Conservation (phyloP, 2,329 filamentous ascomycete species). For the Xylaria sp. region DNA sequence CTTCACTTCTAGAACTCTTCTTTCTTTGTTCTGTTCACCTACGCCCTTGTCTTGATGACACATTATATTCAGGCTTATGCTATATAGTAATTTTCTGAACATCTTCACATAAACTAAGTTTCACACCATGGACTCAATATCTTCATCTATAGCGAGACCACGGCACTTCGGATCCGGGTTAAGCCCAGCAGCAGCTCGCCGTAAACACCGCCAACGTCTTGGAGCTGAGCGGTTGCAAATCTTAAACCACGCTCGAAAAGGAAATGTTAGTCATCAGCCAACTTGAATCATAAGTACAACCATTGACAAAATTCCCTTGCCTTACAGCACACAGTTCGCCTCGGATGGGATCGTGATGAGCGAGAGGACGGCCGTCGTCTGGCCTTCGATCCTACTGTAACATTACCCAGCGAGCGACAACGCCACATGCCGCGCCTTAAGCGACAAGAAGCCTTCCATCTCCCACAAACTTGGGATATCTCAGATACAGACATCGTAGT, state of each 20-base stretch:
- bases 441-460: slow-evolving; percentile 47
- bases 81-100: not conserved
- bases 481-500: slow-evolving; percentile 39
- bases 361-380: slow-evolving; percentile 31
- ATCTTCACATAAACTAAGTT: slow-evolving; percentile 8
- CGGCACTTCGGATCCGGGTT: not conserved
- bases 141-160: not conserved
- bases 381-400: slow-evolving; percentile 31
- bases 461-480: slow-evolving; percentile 31
- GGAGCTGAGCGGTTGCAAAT: slow-evolving; percentile 1
- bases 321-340: slow-evolving; percentile 5
- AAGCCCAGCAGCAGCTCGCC: slow-evolving; percentile 14
- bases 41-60: slow-evolving; percentile 2
- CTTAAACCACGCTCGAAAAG: slow-evolving; percentile 7
- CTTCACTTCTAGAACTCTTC: slow-evolving; percentile 5
- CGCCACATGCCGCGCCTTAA: slow-evolving; percentile 40
- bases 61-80: not conserved
- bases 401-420: slow-evolving; percentile 38
- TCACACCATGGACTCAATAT: slow-evolving; percentile 23
- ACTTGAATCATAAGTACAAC: not conserved
- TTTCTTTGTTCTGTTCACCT: slow-evolving; percentile 18
- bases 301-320: slow-evolving; percentile 5
- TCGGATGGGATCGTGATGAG: slow-evolving; percentile 32
- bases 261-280: slow-evolving; percentile 19
- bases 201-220: slow-evolving; percentile 14